A percentile compares a stretch with the other conserved stretches of the same genome.
Evolutionary conservation across 352 stramenopile species (phyloP).

Genomic region (Globisporangium emineosum): DNA sequence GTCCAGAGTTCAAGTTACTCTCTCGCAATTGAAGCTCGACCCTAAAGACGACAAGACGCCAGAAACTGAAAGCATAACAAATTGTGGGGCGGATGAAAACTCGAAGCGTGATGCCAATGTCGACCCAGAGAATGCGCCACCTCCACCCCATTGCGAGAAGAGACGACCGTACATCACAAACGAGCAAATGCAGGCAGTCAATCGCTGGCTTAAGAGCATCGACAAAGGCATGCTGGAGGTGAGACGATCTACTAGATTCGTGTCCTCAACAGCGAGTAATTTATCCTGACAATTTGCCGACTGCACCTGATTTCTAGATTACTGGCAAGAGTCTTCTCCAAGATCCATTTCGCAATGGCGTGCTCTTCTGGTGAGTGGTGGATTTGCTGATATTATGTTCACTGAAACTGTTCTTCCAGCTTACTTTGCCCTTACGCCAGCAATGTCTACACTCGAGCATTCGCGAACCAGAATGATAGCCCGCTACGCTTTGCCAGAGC

Average conservation of each 20-base stretch:
- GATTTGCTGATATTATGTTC: neutral
- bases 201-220: constrained; percentile 20
- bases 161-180: constrained; percentile 24
- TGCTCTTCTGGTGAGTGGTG: constrained; percentile 15
- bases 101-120: neutral
- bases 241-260: neutral
- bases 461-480: neutral
- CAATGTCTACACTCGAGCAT: constrained; percentile 3
- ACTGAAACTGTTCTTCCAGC: neutral
- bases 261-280: neutral
- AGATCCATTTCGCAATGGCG: constrained; percentile 18
- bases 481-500: constrained; percentile 1
- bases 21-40: neutral
- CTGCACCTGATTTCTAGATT: constrained; percentile 4
- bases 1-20: neutral
- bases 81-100: constrained; percentile 4
- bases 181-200: constrained; percentile 26
- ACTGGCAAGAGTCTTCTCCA: constrained; percentile 15
- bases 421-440: neutral
- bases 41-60: neutral
- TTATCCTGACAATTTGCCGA: neutral
- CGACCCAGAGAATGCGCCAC: neutral
- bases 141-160: constrained; percentile 5
- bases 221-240: constrained; percentile 13
- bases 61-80: neutral